Evolutionary conservation across 2,329 filamentous ascomycete species (phyloP), one percentile per base, ranked within the genome.

Genomic region (Pseudogymnoascus sp.): DNA sequence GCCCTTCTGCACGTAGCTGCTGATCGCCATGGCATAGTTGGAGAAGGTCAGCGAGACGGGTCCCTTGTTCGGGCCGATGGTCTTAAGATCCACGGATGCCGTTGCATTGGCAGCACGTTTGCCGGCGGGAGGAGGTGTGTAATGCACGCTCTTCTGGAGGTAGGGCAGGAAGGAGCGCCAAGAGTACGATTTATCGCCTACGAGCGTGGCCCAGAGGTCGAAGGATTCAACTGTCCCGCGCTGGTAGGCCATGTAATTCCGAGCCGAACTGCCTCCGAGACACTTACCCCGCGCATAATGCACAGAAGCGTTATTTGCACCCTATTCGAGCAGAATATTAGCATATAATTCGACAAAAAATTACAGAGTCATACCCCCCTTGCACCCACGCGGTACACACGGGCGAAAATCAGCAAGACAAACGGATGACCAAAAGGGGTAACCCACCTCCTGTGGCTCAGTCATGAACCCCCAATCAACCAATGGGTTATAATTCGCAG

Each of bases 161-260:
- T 78, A 78, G 1, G 74, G 76, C 0, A 74, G 68, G 17, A 79
- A 67, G 11, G 67, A 67, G 15, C 76, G 69, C 72, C 77, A 79
- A 7, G 70, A 71, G 75, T 76, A 80, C 2, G 75, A 77, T 0
- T 73, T 66, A 21, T 79, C 79, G 0, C 78, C 79, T 1, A 82
- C 67, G 2, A 70, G 68, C 35, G 73, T 72, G 77, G 70, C 68
- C 6, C 71, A 70, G 2, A 73, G 72, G 6, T 73, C 68, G 19
- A 74, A 73, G 71, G 62, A 72, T 65, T 68, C 77, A 69, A 23
- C 70, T 70, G 70, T 78, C 75, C 64, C 78, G 63, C 21, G 71
- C 68, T 31, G 73, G 72, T 59, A 77, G 71, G 10, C 76, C 72
- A 74, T 72, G 50, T 70, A 72, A 63, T 75, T 74, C 23, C 68